Conservation (phyloP, 139 green algal genomes). For the Marvania coccoides region DNA sequence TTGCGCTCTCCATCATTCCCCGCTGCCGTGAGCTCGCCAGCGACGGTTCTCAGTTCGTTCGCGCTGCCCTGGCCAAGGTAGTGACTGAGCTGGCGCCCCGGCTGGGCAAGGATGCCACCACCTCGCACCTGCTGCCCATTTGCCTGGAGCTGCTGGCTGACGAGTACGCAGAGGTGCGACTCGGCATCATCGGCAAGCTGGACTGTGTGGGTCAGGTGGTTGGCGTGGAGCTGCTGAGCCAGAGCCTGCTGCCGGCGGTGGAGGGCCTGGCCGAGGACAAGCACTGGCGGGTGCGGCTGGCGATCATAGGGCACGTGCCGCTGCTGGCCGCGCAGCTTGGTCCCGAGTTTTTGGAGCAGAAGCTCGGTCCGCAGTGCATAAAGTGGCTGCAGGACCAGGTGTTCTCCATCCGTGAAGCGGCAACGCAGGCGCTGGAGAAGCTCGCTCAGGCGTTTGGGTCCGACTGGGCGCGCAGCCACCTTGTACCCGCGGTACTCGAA, state of each 20-base stretch:
- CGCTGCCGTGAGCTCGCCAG: slow-evolving; percentile 80
- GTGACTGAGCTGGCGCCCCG: slow-evolving; percentile 93
- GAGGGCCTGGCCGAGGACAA: slow-evolving; percentile 95
- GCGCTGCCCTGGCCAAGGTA: slow-evolving; percentile 81
- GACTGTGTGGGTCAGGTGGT: slow-evolving; percentile 90
- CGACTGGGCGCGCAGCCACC: slow-evolving; percentile 85
- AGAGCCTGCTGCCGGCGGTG: slow-evolving; percentile 93
- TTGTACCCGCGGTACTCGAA: slow-evolving; percentile 56
- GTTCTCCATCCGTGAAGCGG: slow-evolving; percentile 84
- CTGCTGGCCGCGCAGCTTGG: slow-evolving; percentile 85
- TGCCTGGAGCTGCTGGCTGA: slow-evolving; percentile 94
- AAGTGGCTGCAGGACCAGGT: slow-evolving; percentile 79
- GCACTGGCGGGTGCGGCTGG: slow-evolving; percentile 96
- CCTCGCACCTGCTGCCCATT: slow-evolving; percentile 89
- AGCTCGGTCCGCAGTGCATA: slow-evolving; percentile 92
- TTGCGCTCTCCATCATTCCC: slow-evolving; percentile 18
- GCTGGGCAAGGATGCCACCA: slow-evolving; percentile 75
- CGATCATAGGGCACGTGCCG: slow-evolving; percentile 98
- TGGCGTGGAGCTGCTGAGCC: slow-evolving; percentile 84
- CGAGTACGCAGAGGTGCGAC: slow-evolving; percentile 88
- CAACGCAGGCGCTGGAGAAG: slow-evolving; percentile 76
- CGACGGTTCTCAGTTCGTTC: slow-evolving; percentile 86
- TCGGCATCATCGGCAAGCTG: slow-evolving; percentile 98
- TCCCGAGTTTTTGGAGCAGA: slow-evolving; percentile 58
- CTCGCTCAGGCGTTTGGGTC: slow-evolving; percentile 89